Conservation (phyloP, 768 basidiomycete species). For the Mrakia blollopis region DNA sequence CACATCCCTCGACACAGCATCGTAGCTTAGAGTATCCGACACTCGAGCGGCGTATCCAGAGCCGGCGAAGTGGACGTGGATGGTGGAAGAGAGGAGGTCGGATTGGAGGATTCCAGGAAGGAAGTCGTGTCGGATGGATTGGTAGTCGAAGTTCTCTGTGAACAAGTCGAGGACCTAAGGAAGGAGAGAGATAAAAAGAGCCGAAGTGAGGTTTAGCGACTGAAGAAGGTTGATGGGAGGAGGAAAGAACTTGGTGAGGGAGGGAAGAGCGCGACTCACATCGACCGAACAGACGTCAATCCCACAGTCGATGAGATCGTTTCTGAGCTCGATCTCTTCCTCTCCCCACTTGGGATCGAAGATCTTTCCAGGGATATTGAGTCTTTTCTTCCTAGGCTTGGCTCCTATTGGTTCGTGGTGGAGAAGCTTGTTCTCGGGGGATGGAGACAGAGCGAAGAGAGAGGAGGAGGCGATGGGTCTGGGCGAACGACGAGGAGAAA, state of each 20-base stretch:
- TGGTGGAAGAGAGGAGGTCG: conserved; percentile 89
- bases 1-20: conserved; percentile 87
- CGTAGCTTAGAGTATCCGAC: conserved; percentile 86
- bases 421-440: conserved; percentile 43
- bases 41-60: conserved; percentile 90
- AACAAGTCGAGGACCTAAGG: conserved; percentile 88
- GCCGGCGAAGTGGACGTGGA: conserved; percentile 75
- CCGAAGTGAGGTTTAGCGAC: neutral
- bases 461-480: conserved; percentile 32
- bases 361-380: conserved; percentile 55
- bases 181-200: too few relatives aligned
- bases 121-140: conserved; percentile 84
- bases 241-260: neutral
- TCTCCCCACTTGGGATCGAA: conserved; percentile 32
- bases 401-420: conserved; percentile 75
- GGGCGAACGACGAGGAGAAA: neutral
- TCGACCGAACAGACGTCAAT: conserved; percentile 94
- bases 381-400: conserved; percentile 59
- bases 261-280: conserved; percentile 54
- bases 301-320: conserved; percentile 79
- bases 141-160: conserved; percentile 98
- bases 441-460: conserved; percentile 24
- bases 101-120: conserved; percentile 90
- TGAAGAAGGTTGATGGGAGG: neutral
- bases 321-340: conserved; percentile 71